A percentile compares a stretch with the other conserved stretches of the same genome.
Conservation (phyloP, 352 stramenopile species). For the Phytophthora citricola region DNA sequence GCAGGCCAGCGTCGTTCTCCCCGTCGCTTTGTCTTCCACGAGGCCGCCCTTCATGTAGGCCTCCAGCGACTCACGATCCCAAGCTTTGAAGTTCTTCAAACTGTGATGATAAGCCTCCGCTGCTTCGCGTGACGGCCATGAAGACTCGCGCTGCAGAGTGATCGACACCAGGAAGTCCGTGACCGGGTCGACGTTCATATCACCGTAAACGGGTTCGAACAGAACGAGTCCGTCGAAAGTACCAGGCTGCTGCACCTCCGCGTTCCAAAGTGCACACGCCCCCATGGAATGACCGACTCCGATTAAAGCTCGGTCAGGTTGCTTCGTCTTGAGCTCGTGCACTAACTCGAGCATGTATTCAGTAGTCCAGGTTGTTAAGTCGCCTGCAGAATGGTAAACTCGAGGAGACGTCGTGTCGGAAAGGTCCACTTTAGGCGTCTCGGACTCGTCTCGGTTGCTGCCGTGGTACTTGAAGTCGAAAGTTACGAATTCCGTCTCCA, state of each 20-base stretch:
- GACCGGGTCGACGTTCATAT: conserved; percentile 20
- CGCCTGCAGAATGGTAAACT: conserved; percentile 31
- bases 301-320: conserved; percentile 32
- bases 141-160: conserved; percentile 24
- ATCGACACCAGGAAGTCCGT: conserved; percentile 35
- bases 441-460: conserved; percentile 37
- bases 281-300: conserved; percentile 52
- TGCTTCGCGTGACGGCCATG: conserved; percentile 24
- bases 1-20: conserved; percentile 28
- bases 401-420: conserved; percentile 29
- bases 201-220: conserved; percentile 42
- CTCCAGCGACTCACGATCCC: conserved; percentile 35
- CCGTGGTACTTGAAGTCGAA: conserved; percentile 40
- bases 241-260: conserved; percentile 32
- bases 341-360: conserved; percentile 26
- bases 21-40: conserved; percentile 19
- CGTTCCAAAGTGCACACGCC: conserved; percentile 36
- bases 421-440: conserved; percentile 23
- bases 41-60: conserved; percentile 32
- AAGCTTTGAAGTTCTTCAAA: conserved; percentile 31
- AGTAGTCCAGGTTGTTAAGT: conserved; percentile 28
- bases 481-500: conserved; percentile 26
- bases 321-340: conserved; percentile 10
- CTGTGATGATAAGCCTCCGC: conserved; percentile 34
- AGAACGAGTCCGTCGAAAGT: conserved; percentile 44